phyloP scores from a whole-genome alignment of 2,329 filamentous ascomycete species.

The Graphilbum ipis-grandicollis region DNA sequence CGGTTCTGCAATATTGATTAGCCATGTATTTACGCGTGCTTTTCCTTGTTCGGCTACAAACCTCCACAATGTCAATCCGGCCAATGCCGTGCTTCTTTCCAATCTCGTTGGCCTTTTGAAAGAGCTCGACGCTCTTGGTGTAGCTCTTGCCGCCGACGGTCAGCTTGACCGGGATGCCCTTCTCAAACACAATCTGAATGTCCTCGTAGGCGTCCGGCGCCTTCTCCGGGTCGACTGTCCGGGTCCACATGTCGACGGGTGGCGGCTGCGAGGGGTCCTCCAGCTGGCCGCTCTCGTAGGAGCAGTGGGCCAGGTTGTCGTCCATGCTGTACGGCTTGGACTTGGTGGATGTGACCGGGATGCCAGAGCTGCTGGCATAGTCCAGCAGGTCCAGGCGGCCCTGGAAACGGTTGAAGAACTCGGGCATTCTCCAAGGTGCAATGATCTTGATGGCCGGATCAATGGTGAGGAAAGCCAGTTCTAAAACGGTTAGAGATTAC shows the following conservation, averaged over 20 bases:
- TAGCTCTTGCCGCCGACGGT: constrained; percentile 36
- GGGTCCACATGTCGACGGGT: constrained; percentile 67
- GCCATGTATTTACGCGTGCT: too few relatives aligned
- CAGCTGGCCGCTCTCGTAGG: constrained; percentile 50
- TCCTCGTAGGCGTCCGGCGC: constrained; percentile 56
- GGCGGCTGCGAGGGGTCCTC: constrained; percentile 48
- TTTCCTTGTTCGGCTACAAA: too few relatives aligned
- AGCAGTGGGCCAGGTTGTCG: constrained; percentile 40
- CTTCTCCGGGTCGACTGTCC: constrained; percentile 48
- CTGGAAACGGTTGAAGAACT: constrained; percentile 53
- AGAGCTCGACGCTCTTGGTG: constrained; percentile 55
- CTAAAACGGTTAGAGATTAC: too few relatives aligned
- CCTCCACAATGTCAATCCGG: constrained; percentile 65
- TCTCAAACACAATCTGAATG: constrained; percentile 54
- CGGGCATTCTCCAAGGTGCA: constrained; percentile 55
- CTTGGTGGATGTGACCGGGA: constrained; percentile 58
- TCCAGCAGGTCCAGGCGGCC: constrained; percentile 57
- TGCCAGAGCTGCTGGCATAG: constrained; percentile 48
- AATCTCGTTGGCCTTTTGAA: constrained; percentile 54
- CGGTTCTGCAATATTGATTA: constrained; percentile 32
- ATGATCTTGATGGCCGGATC: constrained; percentile 53
- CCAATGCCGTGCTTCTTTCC: constrained; percentile 58
- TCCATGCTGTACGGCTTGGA: constrained; percentile 49
- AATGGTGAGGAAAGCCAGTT: constrained; percentile 23
- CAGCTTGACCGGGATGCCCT: constrained; percentile 52